Base-by-base conservation (phyloP, 768 basidiomycete genomes). In the Lactarius hatsudake region DNA sequence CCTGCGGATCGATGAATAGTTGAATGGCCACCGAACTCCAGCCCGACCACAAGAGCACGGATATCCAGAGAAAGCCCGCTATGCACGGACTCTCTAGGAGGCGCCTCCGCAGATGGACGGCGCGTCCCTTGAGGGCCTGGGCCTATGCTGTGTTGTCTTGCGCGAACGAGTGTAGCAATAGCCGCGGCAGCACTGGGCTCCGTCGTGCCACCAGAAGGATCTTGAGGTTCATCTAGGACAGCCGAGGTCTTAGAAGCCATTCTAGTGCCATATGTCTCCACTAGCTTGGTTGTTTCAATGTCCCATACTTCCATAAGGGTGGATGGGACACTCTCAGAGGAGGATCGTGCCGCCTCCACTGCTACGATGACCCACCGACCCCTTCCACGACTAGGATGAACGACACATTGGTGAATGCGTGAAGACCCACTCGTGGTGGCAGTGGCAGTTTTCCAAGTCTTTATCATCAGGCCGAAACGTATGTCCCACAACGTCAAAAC, bases 301-400 rank as follows among this genome's bases (percentile, higher is more conserved):
- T 98, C 94, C 93, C 94, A 97, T 1, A 95, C 91, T 74, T 97
- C 94, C 7, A 94, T 80, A 54, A 94, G 75, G 40, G 81, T 80
- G 2, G 72, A 72, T 17, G 69, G 62, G 56, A 74, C 72, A 17
- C 38, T 59, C 51, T 82, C 81, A 12, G 82, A 80, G 2, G 81
- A 71, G 9, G 62, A 54, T 53, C 61, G 59, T 45, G 63, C 23
- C 2, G 85, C 79, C 72, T 90, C 90, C 18, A 90, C 77, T 0
- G 94, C 86, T 54, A 97, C 90, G 76, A 97, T 86, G 55, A 98
- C 81, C 94, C 94, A 98, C 58, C 89, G 87, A 0, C 94, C 94
- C 67, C 87, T 86, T 23, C 94, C 94, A 73, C 88, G 92, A 0
- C 89, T 85, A 0, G 96, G 96, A 72, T 98, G 96, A 0, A 95